phyloP scores from a whole-genome alignment of 257 asterid genomes.

The Apocynum venetum region DNA sequence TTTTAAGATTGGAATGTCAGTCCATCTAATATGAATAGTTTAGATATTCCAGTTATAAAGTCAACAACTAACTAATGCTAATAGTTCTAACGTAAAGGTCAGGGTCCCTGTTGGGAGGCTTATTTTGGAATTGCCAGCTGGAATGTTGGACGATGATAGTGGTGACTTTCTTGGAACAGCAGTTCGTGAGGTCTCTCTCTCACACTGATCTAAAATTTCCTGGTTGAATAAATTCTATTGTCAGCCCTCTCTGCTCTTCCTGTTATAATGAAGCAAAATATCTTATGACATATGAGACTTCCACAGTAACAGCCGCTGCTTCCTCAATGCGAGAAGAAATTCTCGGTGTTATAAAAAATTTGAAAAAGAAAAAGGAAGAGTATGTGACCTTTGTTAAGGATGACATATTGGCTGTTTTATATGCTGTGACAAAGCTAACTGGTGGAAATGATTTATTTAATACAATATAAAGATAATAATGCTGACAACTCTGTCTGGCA shows the following conservation, averaged over 20 bases:
- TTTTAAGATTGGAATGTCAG: neutral
- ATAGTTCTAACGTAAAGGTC: slow-evolving; percentile 40
- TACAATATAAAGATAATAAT: neutral
- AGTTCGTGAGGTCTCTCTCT: slow-evolving; percentile 69
- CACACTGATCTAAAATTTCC: neutral
- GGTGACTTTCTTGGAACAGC: slow-evolving; percentile 95
- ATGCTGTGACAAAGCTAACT: neutral
- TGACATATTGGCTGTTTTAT: neutral
- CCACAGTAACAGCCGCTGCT: neutral
- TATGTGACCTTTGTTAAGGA: neutral
- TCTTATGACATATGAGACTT: neutral
- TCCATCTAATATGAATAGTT: neutral
- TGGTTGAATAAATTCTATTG: neutral
- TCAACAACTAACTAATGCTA: slow-evolving; percentile 1
- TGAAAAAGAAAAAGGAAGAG: neutral
- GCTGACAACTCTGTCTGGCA: neutral
- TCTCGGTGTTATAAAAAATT: neutral
- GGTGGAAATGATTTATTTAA: neutral
- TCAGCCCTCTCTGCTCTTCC: neutral
- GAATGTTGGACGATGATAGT: slow-evolving; percentile 88
- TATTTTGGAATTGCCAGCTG: slow-evolving; percentile 89
- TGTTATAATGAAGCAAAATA: neutral
- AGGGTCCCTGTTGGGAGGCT: slow-evolving; percentile 97
- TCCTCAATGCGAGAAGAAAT: neutral
- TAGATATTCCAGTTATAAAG: neutral